Percentiles rank a stretch among this genome's conserved stretches.
These are phyloP conservation scores for Pythium sp. DNA, from an alignment of 352 stramenopile species.

Conservation along the genomic window DNA sequence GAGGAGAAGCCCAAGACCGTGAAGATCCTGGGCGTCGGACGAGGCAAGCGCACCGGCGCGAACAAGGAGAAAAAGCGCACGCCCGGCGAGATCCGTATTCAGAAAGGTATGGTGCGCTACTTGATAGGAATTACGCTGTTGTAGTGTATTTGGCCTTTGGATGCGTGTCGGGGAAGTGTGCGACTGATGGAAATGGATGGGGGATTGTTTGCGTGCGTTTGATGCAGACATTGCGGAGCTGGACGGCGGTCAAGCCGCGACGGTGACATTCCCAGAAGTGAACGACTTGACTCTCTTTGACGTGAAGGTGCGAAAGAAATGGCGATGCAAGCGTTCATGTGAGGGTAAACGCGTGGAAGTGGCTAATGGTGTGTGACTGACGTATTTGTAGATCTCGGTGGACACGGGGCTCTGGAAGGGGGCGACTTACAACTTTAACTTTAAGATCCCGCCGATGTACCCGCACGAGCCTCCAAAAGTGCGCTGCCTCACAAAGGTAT, in stretches of 20 bases:
- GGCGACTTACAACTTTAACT: constrained; percentile 96
- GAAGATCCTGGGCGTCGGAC: constrained; percentile 82
- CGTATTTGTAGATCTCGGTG: constrained; percentile 87
- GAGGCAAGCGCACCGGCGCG: constrained; percentile 58
- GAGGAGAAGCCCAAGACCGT: constrained; percentile 68
- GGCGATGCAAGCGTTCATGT: not conserved
- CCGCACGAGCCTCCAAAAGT: constrained; percentile 98
- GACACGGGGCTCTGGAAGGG: constrained; percentile 97
- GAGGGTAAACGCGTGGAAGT: not conserved
- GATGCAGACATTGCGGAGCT: constrained; percentile 95
- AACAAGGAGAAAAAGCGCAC: constrained; percentile 92
- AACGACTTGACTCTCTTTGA: constrained; percentile 96
- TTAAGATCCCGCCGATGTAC: constrained; percentile 96
- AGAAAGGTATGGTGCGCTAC: constrained; percentile 87
- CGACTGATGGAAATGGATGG: not conserved
- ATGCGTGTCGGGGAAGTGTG: not conserved
- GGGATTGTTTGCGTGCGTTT: not conserved
- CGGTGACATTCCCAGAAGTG: constrained; percentile 94
- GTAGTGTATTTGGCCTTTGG: not conserved
- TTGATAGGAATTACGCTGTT: not conserved
- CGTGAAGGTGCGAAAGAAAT: constrained; percentile 59
- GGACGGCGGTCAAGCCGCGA: constrained; percentile 95
- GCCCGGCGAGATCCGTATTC: constrained; percentile 97
- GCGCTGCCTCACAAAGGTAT: constrained; percentile 93
- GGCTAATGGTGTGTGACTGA: no score